Evolutionary conservation across 2,329 filamentous ascomycete genomes (phyloP).

Genomic region (Raffaelea albimanens): DNA sequence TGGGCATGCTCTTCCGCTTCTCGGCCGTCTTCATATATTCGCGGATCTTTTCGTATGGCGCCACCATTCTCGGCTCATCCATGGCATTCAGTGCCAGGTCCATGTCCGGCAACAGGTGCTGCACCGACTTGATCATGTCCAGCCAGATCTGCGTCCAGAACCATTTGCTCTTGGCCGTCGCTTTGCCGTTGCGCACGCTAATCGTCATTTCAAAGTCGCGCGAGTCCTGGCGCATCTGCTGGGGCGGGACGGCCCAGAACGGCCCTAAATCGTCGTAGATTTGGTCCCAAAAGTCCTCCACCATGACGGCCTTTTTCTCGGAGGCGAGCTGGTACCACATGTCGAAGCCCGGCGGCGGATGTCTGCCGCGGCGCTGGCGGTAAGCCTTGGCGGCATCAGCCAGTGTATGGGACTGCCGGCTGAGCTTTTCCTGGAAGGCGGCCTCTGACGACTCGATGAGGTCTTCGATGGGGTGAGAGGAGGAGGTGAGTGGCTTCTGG

Average conservation of each 20-base stretch:
- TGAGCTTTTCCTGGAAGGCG: conserved; percentile 30
- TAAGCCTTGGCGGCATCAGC: conserved; percentile 45
- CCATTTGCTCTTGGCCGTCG: conserved; percentile 42
- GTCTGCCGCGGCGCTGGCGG: conserved; percentile 43
- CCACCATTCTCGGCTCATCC: conserved; percentile 57
- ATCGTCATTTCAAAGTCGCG: conserved; percentile 53
- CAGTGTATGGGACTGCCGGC: conserved; percentile 37
- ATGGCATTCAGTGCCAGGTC: conserved; percentile 58
- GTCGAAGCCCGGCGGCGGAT: conserved; percentile 56
- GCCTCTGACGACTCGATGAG: conserved; percentile 37
- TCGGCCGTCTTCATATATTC: conserved; percentile 42
- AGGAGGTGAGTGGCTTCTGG: no score
- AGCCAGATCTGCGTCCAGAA: conserved; percentile 51
- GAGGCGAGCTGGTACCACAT: conserved; percentile 47
- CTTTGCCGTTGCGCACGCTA: conserved; percentile 42
- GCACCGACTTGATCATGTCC: conserved; percentile 41
- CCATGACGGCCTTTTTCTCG: conserved; percentile 41
- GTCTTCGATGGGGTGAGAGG: conserved; percentile 43
- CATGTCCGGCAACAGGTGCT: conserved; percentile 53
- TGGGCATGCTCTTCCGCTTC: conserved; percentile 23
- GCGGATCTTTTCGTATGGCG: conserved; percentile 53
- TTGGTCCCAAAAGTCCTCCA: conserved; percentile 56
- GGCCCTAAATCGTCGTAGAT: conserved; percentile 54
- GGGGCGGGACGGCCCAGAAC: conserved; percentile 41
- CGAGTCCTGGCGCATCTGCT: conserved; percentile 39